These are phyloP conservation scores for Stagonosporopsis cucurbitacearum DNA, from an alignment of 2,329 filamentous ascomycete genomes.

Conservation along the genomic window DNA sequence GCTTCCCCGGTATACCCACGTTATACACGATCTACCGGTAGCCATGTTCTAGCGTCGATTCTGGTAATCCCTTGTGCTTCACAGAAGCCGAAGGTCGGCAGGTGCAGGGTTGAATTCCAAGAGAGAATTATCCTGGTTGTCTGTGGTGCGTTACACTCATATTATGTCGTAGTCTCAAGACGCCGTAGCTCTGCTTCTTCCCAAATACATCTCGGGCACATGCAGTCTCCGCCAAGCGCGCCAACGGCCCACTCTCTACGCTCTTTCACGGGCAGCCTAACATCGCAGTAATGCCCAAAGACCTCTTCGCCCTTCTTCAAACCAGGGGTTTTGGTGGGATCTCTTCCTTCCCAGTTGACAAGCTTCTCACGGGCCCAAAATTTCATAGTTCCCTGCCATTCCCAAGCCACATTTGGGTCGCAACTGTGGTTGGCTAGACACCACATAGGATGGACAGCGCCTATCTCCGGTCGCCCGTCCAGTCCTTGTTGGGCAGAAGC, in stretches of 20 bases:
- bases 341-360: conserved; percentile 56
- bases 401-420: conserved; percentile 93
- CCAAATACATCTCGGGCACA: conserved; percentile 80
- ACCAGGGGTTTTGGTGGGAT: conserved; percentile 56
- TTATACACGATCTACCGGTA: conserved; percentile 15
- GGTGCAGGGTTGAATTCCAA: background rate
- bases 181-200: conserved; percentile 58
- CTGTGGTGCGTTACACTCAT: background rate
- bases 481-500: conserved; percentile 77
- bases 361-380: conserved; percentile 68
- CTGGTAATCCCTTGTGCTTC: background rate
- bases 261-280: conserved; percentile 76
- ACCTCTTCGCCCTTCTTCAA: conserved; percentile 84
- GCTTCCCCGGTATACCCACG: conserved; percentile 10
- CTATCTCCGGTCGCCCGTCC: conserved; percentile 86
- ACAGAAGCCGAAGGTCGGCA: background rate
- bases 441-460: conserved; percentile 94
- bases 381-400: conserved; percentile 82
- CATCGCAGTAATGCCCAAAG: conserved; percentile 92
- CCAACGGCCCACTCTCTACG: conserved; percentile 88
- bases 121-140: background rate
- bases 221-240: conserved; percentile 86
- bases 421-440: conserved; percentile 97
- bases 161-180: background rate
- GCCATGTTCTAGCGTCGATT: conserved; percentile 1